Percentiles rank a stretch among this genome's conserved stretches.
Evolutionary conservation across 176 grass and related monocot genomes (phyloP).

Genomic region (Tillandsia leiboldiana): DNA sequence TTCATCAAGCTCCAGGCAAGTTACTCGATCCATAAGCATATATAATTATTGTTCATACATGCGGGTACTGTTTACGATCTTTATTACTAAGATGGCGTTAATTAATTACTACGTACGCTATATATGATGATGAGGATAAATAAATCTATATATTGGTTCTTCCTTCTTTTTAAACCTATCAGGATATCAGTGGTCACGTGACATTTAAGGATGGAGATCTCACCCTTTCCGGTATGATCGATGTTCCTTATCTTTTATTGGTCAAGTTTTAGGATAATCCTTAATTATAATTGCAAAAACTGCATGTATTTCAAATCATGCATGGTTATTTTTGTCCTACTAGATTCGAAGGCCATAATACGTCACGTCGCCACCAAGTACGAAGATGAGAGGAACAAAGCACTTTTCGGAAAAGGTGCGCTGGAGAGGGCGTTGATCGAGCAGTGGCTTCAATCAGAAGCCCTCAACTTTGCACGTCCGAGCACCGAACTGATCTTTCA

Average conservation of each 20-base stretch:
- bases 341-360: conserved; percentile 69
- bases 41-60: not conserved
- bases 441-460: conserved; percentile 73
- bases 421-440: conserved; percentile 69
- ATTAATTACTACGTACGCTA: not conserved
- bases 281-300: too few species aligned
- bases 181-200: conserved; percentile 82
- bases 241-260: not conserved
- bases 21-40: not conserved
- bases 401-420: conserved; percentile 43
- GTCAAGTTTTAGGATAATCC: too few species aligned
- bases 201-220: conserved; percentile 64
- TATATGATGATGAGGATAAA: not conserved
- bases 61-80: not conserved
- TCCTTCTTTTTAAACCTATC: conserved; percentile 5
- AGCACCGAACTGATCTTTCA: conserved; percentile 79
- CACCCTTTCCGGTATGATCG: conserved; percentile 38
- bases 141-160: not conserved
- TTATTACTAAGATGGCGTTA: not conserved
- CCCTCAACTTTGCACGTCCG: conserved; percentile 46
- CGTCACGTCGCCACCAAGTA: conserved; percentile 49
- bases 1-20: conserved; percentile 68
- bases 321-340: not conserved
- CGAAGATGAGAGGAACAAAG: conserved; percentile 45
- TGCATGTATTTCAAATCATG: too few species aligned